Base-by-base conservation (phyloP, 1,139 yeast genomes). In the Nakaseomyces bracarensis region DNA sequence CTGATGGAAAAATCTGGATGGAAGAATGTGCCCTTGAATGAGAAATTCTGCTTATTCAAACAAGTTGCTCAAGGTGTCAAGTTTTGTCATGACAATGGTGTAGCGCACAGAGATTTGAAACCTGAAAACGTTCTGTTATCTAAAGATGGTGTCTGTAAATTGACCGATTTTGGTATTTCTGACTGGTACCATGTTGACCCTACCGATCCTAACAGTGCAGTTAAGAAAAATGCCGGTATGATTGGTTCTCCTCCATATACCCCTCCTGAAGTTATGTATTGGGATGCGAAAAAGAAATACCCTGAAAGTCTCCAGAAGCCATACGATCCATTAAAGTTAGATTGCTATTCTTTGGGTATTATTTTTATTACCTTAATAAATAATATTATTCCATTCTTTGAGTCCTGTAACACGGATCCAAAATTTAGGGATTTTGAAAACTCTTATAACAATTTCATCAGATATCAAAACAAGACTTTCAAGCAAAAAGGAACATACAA, bases 21-120 rank as follows among this genome's bases (percentile, higher is more conserved):
- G 61, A 77, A 75, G 29, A 61, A 70, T 28, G 66, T 75, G 40
- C 70, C 68, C 37, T 74, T 76, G 38, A 52, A 59, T 1, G 81
- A 77, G 46, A 76, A 80, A 22, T 71, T 66, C 22, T 70, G 74
- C 43, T 55, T 75, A 30, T 68, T 75, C 50, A 66, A 68, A 45
- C 74, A 74, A 43, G 61, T 74, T 31, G 65, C 68, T 2, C 67
- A 54, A 21, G 82, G 80, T 20, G 75, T 89, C 34, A 71, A 72
- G 30, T 84, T 84, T 54, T 69, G 89, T 51, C 97, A 89, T 60
- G 67, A 72, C 9, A 77, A 81, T 50, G 84, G 86, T 38, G 76
- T 89, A 43, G 93, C 86, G 11, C 98, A 91, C 62, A 72, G 97
- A 42, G 98, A 91, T 63, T 70, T 91, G 50, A 91, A 91, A 62